These are phyloP conservation scores for Tagetes erecta DNA, from an alignment of 129 eudicot genomes.

Conservation along the genomic window DNA sequence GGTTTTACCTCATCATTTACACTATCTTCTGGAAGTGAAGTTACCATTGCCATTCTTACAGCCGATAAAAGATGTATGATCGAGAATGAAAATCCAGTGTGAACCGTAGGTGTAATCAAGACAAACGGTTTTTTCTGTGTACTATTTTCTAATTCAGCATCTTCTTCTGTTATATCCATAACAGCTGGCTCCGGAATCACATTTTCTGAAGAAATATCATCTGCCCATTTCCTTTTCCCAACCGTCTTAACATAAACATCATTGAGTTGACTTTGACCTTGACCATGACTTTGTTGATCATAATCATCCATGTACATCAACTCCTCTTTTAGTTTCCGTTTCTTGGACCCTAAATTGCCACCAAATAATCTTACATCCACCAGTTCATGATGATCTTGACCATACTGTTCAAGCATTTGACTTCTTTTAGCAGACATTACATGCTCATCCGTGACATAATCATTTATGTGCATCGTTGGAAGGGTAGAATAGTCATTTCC, in stretches of 20 bases:
- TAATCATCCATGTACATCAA: conserved; percentile 41
- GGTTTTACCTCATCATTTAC: conserved; percentile 39
- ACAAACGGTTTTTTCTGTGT: conserved; percentile 65
- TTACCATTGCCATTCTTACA: conserved; percentile 83
- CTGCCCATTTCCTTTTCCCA: conserved; percentile 52
- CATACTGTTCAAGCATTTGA: conserved; percentile 43
- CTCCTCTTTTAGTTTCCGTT: conserved; percentile 62
- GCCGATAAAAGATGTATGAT: conserved; percentile 92
- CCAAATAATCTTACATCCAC: conserved; percentile 49
- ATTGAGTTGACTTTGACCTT: conserved; percentile 37
- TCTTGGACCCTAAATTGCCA: conserved; percentile 51
- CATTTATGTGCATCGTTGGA: conserved; percentile 43
- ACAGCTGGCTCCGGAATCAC: conserved; percentile 40
- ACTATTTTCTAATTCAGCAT: conserved; percentile 54
- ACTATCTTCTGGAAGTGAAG: conserved; percentile 65
- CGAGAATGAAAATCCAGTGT: conserved; percentile 85
- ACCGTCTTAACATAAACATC: conserved; percentile 41
- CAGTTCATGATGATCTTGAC: conserved; percentile 44
- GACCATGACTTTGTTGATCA: conserved; percentile 39
- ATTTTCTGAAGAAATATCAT: conserved; percentile 39
- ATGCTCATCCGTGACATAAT: conserved; percentile 37
- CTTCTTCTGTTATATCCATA: conserved; percentile 47
- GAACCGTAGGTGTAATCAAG: conserved; percentile 80
- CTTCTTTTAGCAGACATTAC: conserved; percentile 51
- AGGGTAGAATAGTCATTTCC: conserved; percentile 43